Conservation (phyloP, 108 stramenopile species). For the Pseudonitzschia delicatissima region DNA sequence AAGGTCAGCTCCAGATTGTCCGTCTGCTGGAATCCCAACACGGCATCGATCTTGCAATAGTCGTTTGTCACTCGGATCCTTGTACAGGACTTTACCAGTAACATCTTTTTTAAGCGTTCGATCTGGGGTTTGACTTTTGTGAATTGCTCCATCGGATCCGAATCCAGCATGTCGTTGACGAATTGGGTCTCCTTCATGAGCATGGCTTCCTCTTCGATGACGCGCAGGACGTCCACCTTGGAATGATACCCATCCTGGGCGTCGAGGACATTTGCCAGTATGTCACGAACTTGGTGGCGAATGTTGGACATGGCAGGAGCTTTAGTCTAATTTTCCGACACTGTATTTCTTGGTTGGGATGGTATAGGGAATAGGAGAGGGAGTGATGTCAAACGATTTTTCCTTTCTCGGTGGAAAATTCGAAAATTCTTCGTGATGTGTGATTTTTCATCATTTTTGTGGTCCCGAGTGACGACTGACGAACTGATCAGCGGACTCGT, state of each 20-base stretch:
- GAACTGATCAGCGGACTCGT: too few relatives aligned
- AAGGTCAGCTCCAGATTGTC: constrained; percentile 32
- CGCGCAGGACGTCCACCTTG: constrained; percentile 56
- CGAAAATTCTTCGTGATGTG: too few relatives aligned
- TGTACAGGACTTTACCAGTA: constrained; percentile 55
- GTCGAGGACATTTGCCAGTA: constrained; percentile 19
- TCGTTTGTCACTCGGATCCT: constrained; percentile 42
- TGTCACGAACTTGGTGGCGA: constrained; percentile 21
- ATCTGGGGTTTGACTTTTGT: constrained; percentile 30
- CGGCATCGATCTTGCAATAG: constrained; percentile 47
- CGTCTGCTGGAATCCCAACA: constrained; percentile 36
- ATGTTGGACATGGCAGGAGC: constrained; percentile 26
- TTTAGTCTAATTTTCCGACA: not conserved
- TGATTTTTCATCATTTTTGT: too few relatives aligned
- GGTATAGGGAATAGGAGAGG: too few relatives aligned
- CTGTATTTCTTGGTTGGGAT: not conserved
- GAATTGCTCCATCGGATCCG: constrained; percentile 57
- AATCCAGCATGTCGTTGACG: constrained; percentile 38
- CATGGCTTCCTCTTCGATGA: constrained; percentile 54
- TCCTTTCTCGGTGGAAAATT: too few relatives aligned
- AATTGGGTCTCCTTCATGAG: constrained; percentile 54
- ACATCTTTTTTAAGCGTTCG: constrained; percentile 36
- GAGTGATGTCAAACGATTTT: too few relatives aligned
- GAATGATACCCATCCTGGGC: constrained; percentile 25
- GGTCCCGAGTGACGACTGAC: too few relatives aligned